Percentiles rank a stretch among this genome's conserved stretches.
These are phyloP conservation scores for Xylariaceae sp. DNA, from an alignment of 2,329 filamentous ascomycete genomes.

Conservation along the genomic window DNA sequence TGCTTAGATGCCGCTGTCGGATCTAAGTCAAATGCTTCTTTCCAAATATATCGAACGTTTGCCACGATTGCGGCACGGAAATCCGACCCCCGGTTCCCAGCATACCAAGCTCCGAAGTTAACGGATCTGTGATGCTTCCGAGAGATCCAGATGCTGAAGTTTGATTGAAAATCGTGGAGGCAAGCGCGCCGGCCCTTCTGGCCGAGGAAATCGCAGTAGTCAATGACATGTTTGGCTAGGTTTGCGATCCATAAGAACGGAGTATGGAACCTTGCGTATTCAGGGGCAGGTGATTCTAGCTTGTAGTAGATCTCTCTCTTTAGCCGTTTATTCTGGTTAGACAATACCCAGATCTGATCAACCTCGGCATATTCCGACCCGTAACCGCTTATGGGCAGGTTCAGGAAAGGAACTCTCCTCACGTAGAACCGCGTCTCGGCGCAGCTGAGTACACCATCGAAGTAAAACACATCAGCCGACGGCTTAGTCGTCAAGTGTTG, in stretches of 20 bases:
- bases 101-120: constrained; percentile 48
- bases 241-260: constrained; percentile 66
- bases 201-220: constrained; percentile 45
- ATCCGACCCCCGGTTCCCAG: constrained; percentile 41
- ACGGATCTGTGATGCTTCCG: constrained; percentile 30
- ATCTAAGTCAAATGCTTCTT: constrained; percentile 48
- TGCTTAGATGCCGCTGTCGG: constrained; percentile 26
- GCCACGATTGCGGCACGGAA: constrained; percentile 55
- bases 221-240: constrained; percentile 63
- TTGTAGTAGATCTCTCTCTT: constrained; percentile 54
- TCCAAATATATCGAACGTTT: constrained; percentile 56
- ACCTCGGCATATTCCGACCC: constrained; percentile 39
- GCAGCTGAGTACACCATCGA: constrained; percentile 52
- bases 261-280: constrained; percentile 55
- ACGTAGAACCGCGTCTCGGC: constrained; percentile 42
- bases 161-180: constrained; percentile 47
- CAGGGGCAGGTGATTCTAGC: constrained; percentile 44
- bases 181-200: constrained; percentile 29
- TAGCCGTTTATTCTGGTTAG: constrained; percentile 31
- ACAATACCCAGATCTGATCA: constrained; percentile 57
- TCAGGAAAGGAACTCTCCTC: constrained; percentile 44
- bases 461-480: constrained; percentile 33
- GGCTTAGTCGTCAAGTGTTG: constrained; percentile 40
- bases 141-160: constrained; percentile 52
- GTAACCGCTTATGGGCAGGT: constrained; percentile 61